Evolutionary conservation across 2,329 filamentous ascomycete genomes (phyloP).

Genomic region (Apiospora pterosperma): DNA sequence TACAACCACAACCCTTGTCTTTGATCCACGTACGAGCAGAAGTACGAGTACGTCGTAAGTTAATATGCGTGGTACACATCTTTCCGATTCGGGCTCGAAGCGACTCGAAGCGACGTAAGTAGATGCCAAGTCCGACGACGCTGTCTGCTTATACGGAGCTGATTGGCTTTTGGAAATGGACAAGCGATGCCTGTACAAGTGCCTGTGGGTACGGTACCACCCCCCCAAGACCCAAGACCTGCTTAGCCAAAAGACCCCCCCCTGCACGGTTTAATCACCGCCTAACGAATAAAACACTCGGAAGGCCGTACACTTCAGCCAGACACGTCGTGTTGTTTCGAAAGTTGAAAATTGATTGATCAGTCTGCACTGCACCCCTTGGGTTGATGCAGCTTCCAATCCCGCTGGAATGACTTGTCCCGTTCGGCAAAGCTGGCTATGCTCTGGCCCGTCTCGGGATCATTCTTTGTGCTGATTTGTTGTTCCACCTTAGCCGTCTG

Average conservation of each 20-base stretch:
- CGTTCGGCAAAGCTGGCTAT: not conserved
- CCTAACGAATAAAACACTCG: not conserved
- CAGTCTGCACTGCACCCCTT: not conserved
- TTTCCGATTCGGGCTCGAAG: not conserved
- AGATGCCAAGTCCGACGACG: not conserved
- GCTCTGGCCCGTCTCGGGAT: not conserved
- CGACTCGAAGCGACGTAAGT: not conserved
- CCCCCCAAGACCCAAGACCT: not conserved
- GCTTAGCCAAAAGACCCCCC: not conserved
- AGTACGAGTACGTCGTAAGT: no score
- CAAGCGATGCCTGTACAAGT: not conserved
- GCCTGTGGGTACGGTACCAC: not conserved
- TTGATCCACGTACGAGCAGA: no score
- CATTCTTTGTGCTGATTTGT: not conserved
- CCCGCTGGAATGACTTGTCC: not conserved
- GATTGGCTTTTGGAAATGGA: not conserved
- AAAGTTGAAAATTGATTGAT: not conserved
- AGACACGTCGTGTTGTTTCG: not conserved
- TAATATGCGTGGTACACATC: not conserved
- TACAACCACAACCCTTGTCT: not conserved
- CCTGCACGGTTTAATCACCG: not conserved
- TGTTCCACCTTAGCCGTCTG: not conserved
- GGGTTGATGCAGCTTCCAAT: not conserved
- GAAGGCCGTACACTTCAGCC: not conserved
- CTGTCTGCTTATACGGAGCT: not conserved